These are phyloP conservation scores for Eucalyptus sideroxylon DNA, from an alignment of 345 rosid genomes.

Conservation along the genomic window DNA sequence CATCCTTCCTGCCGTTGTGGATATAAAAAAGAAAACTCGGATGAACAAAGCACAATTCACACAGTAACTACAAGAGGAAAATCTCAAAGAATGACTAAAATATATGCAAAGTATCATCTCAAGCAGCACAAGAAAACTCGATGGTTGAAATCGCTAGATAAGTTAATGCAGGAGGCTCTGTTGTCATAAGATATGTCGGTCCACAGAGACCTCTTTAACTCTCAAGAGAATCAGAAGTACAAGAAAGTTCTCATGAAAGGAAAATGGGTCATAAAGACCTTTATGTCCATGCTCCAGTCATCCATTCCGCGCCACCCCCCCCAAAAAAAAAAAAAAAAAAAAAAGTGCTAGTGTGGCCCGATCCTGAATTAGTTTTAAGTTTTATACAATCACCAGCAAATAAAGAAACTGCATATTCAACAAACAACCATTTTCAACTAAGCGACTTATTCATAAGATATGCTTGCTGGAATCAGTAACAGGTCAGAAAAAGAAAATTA, in stretches of 20 bases:
- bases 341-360: background rate
- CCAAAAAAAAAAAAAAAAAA: background rate
- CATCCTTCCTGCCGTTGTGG: slow-evolving; percentile 69
- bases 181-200: background rate
- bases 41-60: background rate
- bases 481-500: background rate
- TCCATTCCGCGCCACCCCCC: background rate
- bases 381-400: background rate
- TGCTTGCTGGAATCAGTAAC: background rate
- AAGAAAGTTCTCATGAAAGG: background rate
- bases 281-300: background rate
- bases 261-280: background rate
- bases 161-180: background rate
- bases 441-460: background rate
- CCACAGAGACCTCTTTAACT: background rate
- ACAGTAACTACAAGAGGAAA: background rate
- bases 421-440: background rate
- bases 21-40: background rate
- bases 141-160: background rate
- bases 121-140: background rate
- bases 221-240: background rate
- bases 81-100: background rate
- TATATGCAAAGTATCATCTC: background rate
- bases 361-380: background rate
- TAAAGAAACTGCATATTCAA: background rate